A percentile compares a stretch with the other conserved stretches of the same genome.
Conservation (phyloP, 495 filamentous ascomycete species). For the Aspergillus cavernicola region DNA sequence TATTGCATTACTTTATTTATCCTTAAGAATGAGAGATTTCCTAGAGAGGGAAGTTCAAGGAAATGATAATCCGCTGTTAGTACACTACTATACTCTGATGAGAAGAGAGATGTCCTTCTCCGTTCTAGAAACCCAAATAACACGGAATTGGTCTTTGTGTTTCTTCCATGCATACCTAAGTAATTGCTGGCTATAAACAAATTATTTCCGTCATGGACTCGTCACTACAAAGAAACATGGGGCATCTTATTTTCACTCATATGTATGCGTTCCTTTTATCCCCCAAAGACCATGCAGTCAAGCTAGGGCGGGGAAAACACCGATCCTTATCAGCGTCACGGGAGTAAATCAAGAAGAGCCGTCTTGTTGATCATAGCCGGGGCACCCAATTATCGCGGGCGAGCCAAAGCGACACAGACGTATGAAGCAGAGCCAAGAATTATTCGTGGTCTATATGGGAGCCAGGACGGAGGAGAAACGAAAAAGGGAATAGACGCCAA, state of each 20-base stretch:
- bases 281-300: not conserved
- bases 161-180: conserved; percentile 2
- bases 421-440: conserved; percentile 1
- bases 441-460: not conserved
- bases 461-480: not conserved
- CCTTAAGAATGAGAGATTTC: not conserved
- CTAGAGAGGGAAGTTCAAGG: too few species aligned
- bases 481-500: conserved; percentile 14
- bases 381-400: not conserved
- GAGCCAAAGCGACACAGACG: conserved; percentile 2
- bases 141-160: conserved; percentile 1
- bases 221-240: conserved; percentile 12
- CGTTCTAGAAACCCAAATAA: too few species aligned
- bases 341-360: not conserved
- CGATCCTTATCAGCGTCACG: not conserved
- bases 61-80: too few species aligned
- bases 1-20: not conserved
- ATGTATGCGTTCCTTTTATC: conserved; percentile 2
- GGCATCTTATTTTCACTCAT: conserved; percentile 10
- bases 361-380: not conserved
- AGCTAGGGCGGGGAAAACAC: not conserved
- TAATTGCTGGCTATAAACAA: conserved; percentile 19
- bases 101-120: too few species aligned
- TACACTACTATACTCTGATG: too few species aligned
- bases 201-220: conserved; percentile 17